Evolutionary conservation across 163 green algal genomes (phyloP), one percentile per base, ranked within the genome.

Genomic region (Trebouxia gelatinosa): DNA sequence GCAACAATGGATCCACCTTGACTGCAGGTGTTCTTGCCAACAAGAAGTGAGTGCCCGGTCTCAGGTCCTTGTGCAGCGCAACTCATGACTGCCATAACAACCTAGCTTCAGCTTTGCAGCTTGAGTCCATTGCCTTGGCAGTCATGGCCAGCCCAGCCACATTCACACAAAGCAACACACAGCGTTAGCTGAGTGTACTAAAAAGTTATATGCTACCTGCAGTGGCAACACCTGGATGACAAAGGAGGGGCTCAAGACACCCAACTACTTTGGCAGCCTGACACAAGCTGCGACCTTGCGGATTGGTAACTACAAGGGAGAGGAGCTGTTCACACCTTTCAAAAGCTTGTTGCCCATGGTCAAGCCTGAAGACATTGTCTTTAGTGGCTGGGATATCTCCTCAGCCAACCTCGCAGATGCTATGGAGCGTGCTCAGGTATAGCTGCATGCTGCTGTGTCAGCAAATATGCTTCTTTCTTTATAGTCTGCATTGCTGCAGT

Each of bases 191-290:
- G n/a, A n/a, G n/a, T n/a, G n/a, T n/a, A n/a, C n/a, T n/a, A n/a
- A n/a, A n/a, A n/a, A n/a, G n/a, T n/a, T n/a, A n/a, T n/a, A n/a
- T n/a, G n/a, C n/a, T n/a, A n/a, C n/a, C 65, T 83, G 74, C 93
- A 98, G 94, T 57, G 95, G 95, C 78, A 95, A 98, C 61, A 98
- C 95, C 26, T 99, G 96, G 96, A 96, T 96, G 89, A 99, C 96
- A 34, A 99, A 98, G 87, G 93, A 99, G 11, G 96, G 96, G 23
- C 85, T 98, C 38, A 86, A 90, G 48, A 93, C 94, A 85, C 94
- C 96, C 37, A 99, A 99, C 89, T 99, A 98, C 85, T 99, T 86
- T 78, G 96, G 96, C 46, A 96, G 87, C 4, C 85, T 99, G 2
- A 99, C 95, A 4, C 96, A 99, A 84, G 92, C 94, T 7, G 91